These are phyloP conservation scores for Talaromyces sp. DNA, from an alignment of 2,329 filamentous ascomycete species.

Conservation along the genomic window DNA sequence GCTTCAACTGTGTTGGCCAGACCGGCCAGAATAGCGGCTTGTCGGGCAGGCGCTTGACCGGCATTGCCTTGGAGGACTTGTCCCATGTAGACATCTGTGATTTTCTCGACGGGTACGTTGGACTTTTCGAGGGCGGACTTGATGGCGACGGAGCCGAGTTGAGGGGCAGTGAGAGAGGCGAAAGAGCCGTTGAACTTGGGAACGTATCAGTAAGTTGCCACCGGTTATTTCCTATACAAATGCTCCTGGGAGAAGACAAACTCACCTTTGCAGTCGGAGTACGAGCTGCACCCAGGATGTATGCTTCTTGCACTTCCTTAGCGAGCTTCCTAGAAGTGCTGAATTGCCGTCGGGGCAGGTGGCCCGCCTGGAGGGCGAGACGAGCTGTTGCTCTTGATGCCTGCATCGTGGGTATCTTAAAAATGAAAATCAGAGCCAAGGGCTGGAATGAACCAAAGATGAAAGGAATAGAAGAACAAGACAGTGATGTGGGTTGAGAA, in stretches of 20 bases:
- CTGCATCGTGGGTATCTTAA: constrained; percentile 15
- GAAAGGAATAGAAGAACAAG: background rate
- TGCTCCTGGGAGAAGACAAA: background rate
- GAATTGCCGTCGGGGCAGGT: constrained; percentile 48
- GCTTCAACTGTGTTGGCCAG: constrained; percentile 77
- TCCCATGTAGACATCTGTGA: constrained; percentile 95
- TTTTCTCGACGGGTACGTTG: constrained; percentile 69
- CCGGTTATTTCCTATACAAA: too few species aligned
- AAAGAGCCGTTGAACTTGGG: constrained; percentile 94
- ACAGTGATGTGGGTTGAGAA: background rate
- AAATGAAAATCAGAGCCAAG: background rate
- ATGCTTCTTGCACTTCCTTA: constrained; percentile 79
- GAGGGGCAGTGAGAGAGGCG: constrained; percentile 73
- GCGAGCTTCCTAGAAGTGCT: constrained; percentile 42
- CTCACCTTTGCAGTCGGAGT: constrained; percentile 83
- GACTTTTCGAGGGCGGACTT: constrained; percentile 86
- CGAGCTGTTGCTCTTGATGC: constrained; percentile 21
- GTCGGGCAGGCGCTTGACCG: constrained; percentile 86
- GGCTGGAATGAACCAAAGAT: constrained; percentile 1
- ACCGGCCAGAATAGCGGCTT: constrained; percentile 84
- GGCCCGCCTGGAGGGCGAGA: constrained; percentile 33
- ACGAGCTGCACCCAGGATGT: constrained; percentile 83
- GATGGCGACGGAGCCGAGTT: constrained; percentile 85
- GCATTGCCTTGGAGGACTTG: constrained; percentile 81
- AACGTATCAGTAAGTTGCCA: background rate